Conservation (phyloP, 2,329 filamentous ascomycete species). For the Penicillium sclerotiorum region DNA sequence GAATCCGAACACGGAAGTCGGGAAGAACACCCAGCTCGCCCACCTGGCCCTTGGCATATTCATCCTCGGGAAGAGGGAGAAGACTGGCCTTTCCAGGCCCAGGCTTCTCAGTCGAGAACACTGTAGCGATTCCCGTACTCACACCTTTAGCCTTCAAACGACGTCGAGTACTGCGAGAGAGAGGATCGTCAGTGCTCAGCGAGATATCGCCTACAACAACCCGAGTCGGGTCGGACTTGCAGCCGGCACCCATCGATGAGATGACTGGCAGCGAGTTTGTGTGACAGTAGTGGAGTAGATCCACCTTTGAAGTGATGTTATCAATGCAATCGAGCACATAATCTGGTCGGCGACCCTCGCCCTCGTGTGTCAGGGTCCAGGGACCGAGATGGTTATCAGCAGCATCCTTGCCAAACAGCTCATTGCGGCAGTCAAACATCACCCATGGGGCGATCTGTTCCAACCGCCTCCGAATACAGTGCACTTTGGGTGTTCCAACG, state of each 20-base stretch:
- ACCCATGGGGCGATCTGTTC: constrained; percentile 91
- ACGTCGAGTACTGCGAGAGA: constrained; percentile 82
- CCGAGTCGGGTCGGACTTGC: constrained; percentile 82
- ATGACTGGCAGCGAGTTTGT: constrained; percentile 78
- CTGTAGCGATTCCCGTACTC: constrained; percentile 81
- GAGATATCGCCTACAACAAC: constrained; percentile 92
- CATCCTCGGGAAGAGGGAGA: constrained; percentile 82
- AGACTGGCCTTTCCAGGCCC: constrained; percentile 89
- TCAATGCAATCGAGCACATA: constrained; percentile 98
- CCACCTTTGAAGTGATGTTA: constrained; percentile 96
- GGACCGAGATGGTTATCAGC: constrained; percentile 69
- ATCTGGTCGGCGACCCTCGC: constrained; percentile 62
- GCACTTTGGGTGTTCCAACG: constrained; percentile 89
- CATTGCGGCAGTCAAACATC: constrained; percentile 79
- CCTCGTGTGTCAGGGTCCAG: constrained; percentile 58
- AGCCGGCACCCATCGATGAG: constrained; percentile 93
- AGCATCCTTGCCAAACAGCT: constrained; percentile 73
- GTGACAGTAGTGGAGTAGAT: constrained; percentile 83
- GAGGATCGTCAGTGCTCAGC: constrained; percentile 79
- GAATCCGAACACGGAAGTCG: constrained; percentile 90
- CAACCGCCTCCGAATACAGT: constrained; percentile 76
- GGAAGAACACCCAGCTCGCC: constrained; percentile 85
- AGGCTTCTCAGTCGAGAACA: constrained; percentile 89
- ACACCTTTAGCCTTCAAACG: constrained; percentile 76
- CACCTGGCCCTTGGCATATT: constrained; percentile 82